A percentile compares a stretch with the other conserved stretches of the same genome.
phyloP scores from a whole-genome alignment of 345 rosid genomes.

The Populus simonii region DNA sequence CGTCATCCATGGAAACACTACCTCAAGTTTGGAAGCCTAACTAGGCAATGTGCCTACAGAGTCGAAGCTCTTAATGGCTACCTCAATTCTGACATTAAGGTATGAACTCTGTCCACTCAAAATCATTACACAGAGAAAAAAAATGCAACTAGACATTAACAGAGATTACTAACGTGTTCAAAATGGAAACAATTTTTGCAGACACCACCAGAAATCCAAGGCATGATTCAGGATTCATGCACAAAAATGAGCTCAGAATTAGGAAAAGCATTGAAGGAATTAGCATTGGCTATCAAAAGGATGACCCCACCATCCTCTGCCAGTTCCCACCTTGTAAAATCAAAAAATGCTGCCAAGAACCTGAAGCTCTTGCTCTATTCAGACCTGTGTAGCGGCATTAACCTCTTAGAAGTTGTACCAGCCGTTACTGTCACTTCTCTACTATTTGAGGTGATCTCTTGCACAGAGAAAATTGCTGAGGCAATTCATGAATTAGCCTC shows the following conservation, averaged over 20 bases:
- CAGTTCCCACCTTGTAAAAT: conserved; percentile 33
- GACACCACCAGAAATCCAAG: conserved; percentile 37
- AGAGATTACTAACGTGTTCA: too few relatives aligned
- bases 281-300: conserved; percentile 39
- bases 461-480: conserved; percentile 47
- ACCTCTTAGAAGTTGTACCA: conserved; percentile 34
- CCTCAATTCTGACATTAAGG: conserved; percentile 38
- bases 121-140: too few relatives aligned
- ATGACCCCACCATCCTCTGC: conserved; percentile 42
- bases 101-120: conserved; percentile 5
- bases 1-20: conserved; percentile 77
- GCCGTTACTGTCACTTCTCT: conserved; percentile 42
- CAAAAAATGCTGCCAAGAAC: conserved; percentile 29
- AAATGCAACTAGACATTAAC: too few relatives aligned
- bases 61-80: conserved; percentile 56
- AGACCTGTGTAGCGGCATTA: conserved; percentile 37
- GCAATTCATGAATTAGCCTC: conserved; percentile 48
- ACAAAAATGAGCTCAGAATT: conserved; percentile 46
- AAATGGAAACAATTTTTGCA: conserved; percentile 16
- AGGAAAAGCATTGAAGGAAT: conserved; percentile 48
- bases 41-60: conserved; percentile 55
- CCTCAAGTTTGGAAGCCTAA: conserved; percentile 44
- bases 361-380: conserved; percentile 44
- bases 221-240: conserved; percentile 35
- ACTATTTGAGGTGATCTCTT: conserved; percentile 44